Evolutionary conservation across 805 yeast genomes (phyloP).

Genomic region (Kurtzmaniella cleridarum): DNA sequence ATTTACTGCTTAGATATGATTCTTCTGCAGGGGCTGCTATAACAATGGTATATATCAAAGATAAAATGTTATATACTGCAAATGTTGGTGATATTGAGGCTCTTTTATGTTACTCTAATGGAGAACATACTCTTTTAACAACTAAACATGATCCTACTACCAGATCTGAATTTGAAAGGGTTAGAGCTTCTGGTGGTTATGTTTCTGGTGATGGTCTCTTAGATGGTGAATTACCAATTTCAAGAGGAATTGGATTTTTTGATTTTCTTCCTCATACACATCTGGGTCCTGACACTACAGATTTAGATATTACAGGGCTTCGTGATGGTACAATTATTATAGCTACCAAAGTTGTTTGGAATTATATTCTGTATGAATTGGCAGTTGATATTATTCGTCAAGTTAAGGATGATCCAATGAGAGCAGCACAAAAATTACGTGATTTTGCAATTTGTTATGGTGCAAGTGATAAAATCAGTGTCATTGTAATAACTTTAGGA

Average conservation of each 20-base stretch:
- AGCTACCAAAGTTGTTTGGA: slow-evolving; percentile 85
- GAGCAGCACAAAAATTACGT: slow-evolving; percentile 88
- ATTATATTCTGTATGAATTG: slow-evolving; percentile 69
- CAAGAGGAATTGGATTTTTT: slow-evolving; percentile 90
- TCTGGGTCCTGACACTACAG: slow-evolving; percentile 77
- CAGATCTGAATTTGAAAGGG: slow-evolving; percentile 73
- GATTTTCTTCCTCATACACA: slow-evolving; percentile 82
- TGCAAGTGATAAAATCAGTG: slow-evolving; percentile 70
- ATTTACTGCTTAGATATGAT: slow-evolving; percentile 58
- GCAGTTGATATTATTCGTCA: slow-evolving; percentile 89
- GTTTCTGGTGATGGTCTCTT: slow-evolving; percentile 80
- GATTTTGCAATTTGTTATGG: slow-evolving; percentile 95
- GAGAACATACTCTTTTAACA: slow-evolving; percentile 70
- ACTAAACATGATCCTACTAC: slow-evolving; percentile 81
- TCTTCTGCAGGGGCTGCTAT: slow-evolving; percentile 79
- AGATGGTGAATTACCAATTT: slow-evolving; percentile 76
- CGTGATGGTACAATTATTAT: slow-evolving; percentile 69
- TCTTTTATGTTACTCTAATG: slow-evolving; percentile 70
- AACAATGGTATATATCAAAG: slow-evolving; percentile 74
- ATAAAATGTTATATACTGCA: slow-evolving; percentile 67
- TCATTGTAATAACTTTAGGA: slow-evolving; percentile 70
- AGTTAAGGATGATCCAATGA: slow-evolving; percentile 75
- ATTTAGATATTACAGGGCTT: slow-evolving; percentile 47
- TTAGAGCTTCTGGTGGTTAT: slow-evolving; percentile 86
- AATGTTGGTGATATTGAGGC: slow-evolving; percentile 90